These are phyloP conservation scores for Trichocladium antarcticum DNA, from an alignment of 495 filamentous ascomycete species.

Conservation along the genomic window DNA sequence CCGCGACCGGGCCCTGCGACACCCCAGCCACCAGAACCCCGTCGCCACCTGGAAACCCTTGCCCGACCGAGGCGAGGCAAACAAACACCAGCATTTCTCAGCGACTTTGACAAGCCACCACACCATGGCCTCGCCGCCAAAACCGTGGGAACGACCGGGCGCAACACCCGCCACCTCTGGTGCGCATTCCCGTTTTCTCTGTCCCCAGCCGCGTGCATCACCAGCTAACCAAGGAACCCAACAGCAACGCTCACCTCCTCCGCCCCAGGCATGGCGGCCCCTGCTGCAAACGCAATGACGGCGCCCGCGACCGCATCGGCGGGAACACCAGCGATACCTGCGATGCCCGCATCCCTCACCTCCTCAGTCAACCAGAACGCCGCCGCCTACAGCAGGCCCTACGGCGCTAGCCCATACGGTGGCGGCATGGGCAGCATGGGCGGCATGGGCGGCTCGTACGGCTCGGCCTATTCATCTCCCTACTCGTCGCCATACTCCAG, in stretches of 20 bases:
- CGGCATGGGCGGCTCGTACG: too few species aligned
- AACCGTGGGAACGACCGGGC: slow-evolving; percentile 86
- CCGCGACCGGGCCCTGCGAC: background rate
- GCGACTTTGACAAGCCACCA: background rate
- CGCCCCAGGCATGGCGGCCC: slow-evolving; percentile 22
- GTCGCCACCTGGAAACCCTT: slow-evolving; percentile 14
- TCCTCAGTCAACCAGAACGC: slow-evolving; percentile 74
- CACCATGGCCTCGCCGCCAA: slow-evolving; percentile 68
- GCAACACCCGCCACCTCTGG: slow-evolving; percentile 44
- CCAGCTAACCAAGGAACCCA: slow-evolving; percentile 6
- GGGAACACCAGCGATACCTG: slow-evolving; percentile 62
- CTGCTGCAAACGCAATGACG: slow-evolving; percentile 45
- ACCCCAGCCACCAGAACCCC: background rate
- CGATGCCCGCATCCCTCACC: slow-evolving; percentile 63
- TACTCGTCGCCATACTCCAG: slow-evolving; percentile 41
- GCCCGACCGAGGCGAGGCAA: background rate
- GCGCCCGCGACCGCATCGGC: slow-evolving; percentile 33
- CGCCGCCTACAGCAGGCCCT: slow-evolving; percentile 55
- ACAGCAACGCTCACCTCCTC: slow-evolving; percentile 34
- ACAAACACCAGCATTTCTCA: background rate
- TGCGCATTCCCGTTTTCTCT: slow-evolving; percentile 23
- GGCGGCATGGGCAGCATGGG: too few species aligned
- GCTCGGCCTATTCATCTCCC: slow-evolving; percentile 36
- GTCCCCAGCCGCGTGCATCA: background rate
- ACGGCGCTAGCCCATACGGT: slow-evolving; percentile 45